Percentiles rank a stretch among this genome's conserved stretches.
These are phyloP conservation scores for Sporobolomyces roseus DNA, from an alignment of 768 basidiomycete species.

Conservation along the genomic window DNA sequence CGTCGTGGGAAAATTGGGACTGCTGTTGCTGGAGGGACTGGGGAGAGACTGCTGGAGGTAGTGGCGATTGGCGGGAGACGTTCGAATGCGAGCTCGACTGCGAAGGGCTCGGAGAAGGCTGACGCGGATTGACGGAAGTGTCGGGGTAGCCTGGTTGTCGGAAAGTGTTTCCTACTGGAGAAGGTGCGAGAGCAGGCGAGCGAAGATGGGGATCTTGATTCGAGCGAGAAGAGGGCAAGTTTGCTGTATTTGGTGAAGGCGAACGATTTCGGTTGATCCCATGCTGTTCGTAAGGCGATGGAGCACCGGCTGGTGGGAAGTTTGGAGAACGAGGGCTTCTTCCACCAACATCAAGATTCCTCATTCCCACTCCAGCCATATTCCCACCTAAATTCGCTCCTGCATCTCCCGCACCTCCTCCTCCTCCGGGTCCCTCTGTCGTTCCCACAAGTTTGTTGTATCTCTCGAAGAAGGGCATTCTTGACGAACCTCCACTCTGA, in stretches of 20 bases:
- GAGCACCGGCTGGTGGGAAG: neutral
- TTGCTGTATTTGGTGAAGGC: neutral
- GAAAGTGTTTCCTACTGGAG: neutral
- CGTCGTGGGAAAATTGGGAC: too few species aligned
- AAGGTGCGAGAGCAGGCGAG: neutral
- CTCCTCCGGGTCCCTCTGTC: neutral
- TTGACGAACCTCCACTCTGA: slow-evolving; percentile 2
- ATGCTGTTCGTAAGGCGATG: neutral
- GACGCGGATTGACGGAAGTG: too few species aligned
- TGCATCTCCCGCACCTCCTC: too few species aligned
- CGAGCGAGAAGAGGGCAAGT: neutral
- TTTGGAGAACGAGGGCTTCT: neutral
- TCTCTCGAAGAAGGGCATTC: slow-evolving; percentile 36
- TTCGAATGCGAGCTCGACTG: too few species aligned
- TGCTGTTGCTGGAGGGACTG: too few species aligned
- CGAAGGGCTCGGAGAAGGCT: too few species aligned
- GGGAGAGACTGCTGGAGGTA: too few species aligned
- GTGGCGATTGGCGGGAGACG: too few species aligned
- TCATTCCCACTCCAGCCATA: slow-evolving; percentile 14
- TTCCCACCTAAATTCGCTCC: too few species aligned
- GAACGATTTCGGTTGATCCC: neutral
- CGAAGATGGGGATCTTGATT: neutral
- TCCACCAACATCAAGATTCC: neutral
- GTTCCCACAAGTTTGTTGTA: slow-evolving; percentile 28
- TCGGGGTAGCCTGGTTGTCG: too few species aligned